Conservation (phyloP, 2,329 filamentous ascomycete species). For the Nemania sp. region DNA sequence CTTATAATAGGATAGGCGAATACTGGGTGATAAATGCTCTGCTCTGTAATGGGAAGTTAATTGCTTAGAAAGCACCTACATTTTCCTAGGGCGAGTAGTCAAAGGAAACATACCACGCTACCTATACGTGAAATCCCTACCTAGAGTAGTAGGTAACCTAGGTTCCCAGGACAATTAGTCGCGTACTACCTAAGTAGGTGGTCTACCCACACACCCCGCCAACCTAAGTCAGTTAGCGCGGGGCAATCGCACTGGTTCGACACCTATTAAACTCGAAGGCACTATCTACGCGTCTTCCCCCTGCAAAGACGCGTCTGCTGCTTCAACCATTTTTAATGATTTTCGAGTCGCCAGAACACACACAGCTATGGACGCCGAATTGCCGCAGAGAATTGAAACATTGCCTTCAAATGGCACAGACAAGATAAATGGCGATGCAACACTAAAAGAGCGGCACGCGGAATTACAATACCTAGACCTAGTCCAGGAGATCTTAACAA, state of each 20-base stretch:
- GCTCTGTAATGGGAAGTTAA: too few species aligned
- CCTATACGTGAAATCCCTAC: too few species aligned
- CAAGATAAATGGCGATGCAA: slow-evolving; percentile 23
- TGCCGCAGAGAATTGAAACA: slow-evolving; percentile 14
- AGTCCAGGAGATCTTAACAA: slow-evolving; percentile 83
- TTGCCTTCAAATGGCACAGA: background rate
- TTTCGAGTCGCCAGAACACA: slow-evolving; percentile 5
- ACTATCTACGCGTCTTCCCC: slow-evolving; percentile 34
- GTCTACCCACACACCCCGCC: too few species aligned
- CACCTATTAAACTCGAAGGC: slow-evolving; percentile 23
- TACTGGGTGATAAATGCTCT: too few species aligned
- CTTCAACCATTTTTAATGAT: background rate
- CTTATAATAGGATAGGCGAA: too few species aligned
- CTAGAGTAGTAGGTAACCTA: too few species aligned
- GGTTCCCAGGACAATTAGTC: background rate
- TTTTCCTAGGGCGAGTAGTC: too few species aligned
- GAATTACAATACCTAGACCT: slow-evolving; percentile 95
- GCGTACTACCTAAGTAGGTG: background rate
- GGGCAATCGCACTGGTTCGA: slow-evolving; percentile 16
- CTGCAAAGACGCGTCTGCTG: slow-evolving; percentile 26
- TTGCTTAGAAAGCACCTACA: too few species aligned
- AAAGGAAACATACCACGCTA: too few species aligned
- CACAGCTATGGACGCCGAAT: slow-evolving; percentile 29
- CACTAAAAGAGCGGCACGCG: slow-evolving; percentile 68
- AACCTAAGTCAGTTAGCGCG: slow-evolving; percentile 21